Base-by-base conservation (phyloP, 2,329 filamentous ascomycete genomes). In the Apiospora sp. region DNA sequence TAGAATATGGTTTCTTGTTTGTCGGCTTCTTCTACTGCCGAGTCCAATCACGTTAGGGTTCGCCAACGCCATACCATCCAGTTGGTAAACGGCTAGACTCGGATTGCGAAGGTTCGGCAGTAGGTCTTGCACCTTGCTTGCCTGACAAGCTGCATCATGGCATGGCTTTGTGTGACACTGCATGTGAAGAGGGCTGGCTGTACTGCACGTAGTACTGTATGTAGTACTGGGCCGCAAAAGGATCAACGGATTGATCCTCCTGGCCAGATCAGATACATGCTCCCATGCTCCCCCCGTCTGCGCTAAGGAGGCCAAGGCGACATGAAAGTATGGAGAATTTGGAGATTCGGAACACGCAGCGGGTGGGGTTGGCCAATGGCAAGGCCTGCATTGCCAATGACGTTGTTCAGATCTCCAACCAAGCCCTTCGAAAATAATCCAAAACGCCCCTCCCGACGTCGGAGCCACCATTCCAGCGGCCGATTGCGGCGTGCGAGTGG, bases 401-500 rank as follows among this genome's bases (percentile, higher is more conserved):
- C 58, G 30, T 64, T 64, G 58, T 12, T 19, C 58, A 41, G 58
- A 64, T 64, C 58, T 64, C 58, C 58, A 64, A 41, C 24, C 16
- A 34, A 61, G 27, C 54, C 58, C 13, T n/a, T 41, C 34, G 34
- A 41, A 64, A 64, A 64, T n/a, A 64, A n/a, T 22, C 19, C 19
- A n/a, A 34, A 30, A 64, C 58, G 34, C 58, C 58, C 58, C 58
- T 64, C 58, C 58, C 58, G 58, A 64, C 58, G 34, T 64, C 58
- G 58, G 58, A 64, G 58, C 30, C 58, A 41, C 34, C 34, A 41
- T 41, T n/a, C 30, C 34, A 41, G 34, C 34, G 58, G 58, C 58
- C 58, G 58, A 64, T 64, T 64, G 58, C 58, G 58, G 58, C 58
- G 30, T 64, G 34, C 41, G 58, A n/a, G 41, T 8, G 22, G 6